Evolutionary conservation across 2,329 filamentous ascomycete genomes (phyloP).

Genomic region (Aureobasidium sp.): DNA sequence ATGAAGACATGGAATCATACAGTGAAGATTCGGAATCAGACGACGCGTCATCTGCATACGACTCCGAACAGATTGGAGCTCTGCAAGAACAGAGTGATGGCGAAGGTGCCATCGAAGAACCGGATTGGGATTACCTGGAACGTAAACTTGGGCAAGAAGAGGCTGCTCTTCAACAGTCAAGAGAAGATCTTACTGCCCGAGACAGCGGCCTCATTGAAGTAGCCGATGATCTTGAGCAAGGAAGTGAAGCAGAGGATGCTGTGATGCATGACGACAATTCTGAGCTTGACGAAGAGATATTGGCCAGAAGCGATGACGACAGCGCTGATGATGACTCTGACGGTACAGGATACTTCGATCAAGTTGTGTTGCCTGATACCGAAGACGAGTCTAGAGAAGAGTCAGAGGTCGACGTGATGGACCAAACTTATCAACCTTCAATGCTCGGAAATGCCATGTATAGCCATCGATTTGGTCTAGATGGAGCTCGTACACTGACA

Average conservation of each 20-base stretch:
- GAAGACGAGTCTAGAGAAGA: not conserved
- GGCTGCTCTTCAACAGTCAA: not conserved
- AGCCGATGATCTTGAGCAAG: not conserved
- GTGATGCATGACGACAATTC: conserved; percentile 2
- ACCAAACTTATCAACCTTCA: conserved; percentile 5
- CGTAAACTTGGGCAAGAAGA: conserved; percentile 1
- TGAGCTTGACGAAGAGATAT: not conserved
- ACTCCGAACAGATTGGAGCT: conserved; percentile 8
- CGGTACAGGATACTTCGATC: not conserved
- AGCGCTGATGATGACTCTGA: conserved; percentile 2
- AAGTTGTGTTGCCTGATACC: not conserved
- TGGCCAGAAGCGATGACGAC: conserved; percentile 6
- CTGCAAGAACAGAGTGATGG: conserved; percentile 16
- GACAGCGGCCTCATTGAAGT: not conserved
- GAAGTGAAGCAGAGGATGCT: not conserved
- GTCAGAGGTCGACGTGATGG: not conserved
- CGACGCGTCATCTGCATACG: not conserved
- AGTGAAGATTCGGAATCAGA: conserved; percentile 5
- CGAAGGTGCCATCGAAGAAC: conserved; percentile 13
- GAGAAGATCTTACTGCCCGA: conserved; percentile 6
- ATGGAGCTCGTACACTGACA: not conserved
- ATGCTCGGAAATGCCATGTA: conserved; percentile 6
- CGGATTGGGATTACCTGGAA: conserved; percentile 3
- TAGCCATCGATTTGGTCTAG: conserved; percentile 3
- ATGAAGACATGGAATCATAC: not conserved